A percentile compares a stretch with the other conserved stretches of the same genome.
phyloP scores from a whole-genome alignment of 257 asterid genomes.

The Nicotiana otophora region DNA sequence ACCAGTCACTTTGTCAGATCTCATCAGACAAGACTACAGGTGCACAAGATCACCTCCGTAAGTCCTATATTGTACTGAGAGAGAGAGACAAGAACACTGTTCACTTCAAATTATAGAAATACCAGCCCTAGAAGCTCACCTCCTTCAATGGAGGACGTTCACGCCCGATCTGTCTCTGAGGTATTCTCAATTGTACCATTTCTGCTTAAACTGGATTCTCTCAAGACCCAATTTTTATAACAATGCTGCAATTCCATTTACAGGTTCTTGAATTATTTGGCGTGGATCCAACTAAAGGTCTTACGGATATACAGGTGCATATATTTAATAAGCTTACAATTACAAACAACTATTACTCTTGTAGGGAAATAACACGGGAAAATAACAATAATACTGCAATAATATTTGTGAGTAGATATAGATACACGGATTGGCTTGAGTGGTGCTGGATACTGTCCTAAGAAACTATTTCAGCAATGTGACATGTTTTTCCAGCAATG shows the following conservation, averaged over 20 bases:
- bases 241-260: slow-evolving; percentile 5
- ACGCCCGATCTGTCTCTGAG: slow-evolving; percentile 80
- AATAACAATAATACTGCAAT: too few relatives aligned
- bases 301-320: slow-evolving; percentile 65
- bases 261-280: slow-evolving; percentile 78
- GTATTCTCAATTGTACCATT: slow-evolving; percentile 20
- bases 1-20: too few relatives aligned
- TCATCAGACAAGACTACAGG: too few relatives aligned
- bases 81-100: neutral
- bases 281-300: slow-evolving; percentile 79
- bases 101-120: neutral
- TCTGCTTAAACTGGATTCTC: neutral
- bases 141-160: slow-evolving; percentile 75
- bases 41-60: neutral
- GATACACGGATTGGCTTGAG: too few relatives aligned
- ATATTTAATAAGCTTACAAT: neutral
- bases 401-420: too few relatives aligned
- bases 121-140: slow-evolving; percentile 3
- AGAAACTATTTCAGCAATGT: too few relatives aligned
- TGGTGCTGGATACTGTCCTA: too few relatives aligned
- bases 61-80: neutral
- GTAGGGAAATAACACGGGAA: too few relatives aligned
- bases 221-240: neutral
- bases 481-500: too few relatives aligned
- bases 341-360: neutral